Evolutionary conservation across 257 asterid genomes (phyloP), one percentile per base, ranked within the genome.

Genomic region (Coffea canephora): DNA sequence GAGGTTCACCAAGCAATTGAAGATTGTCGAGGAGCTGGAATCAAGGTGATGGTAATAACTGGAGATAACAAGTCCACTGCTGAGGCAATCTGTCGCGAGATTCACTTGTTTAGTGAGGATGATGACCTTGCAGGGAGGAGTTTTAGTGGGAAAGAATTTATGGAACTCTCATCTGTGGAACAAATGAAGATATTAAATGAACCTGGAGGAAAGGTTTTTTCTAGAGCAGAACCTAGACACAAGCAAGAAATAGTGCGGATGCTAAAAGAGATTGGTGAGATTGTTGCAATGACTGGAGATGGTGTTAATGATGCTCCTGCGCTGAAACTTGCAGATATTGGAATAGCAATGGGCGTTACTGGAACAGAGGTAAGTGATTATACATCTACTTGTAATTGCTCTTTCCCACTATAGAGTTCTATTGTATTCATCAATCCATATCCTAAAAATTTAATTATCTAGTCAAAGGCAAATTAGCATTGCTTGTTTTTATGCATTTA

Each of bases 271-370:
- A 87, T 87, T 89, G 97, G 93, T 5, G 98, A 93, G 84, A 78
- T 95, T 55, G 98, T 95, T 84, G 98, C 98, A 16, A 95, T 95
- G 98, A 95, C 98, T 50, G 98, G 98, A 46, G 98, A 95, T 81
- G 98, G 98, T 23, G 97, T 95, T 54, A 95, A 93, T 81, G 98
- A 95, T 88, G 98, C 98, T 65, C 98, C 98, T 59, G 98, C 98
- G 4, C 80, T 95, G 19, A 95, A 93, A 87, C 94, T 91, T 48
- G 98, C 98, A 72, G 97, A 93, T 83, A 90, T 95, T 80, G 98
- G 98, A 62, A 93, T 94, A 66, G 96, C 98, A 46, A 95, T 95
- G 98, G 98, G 98, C 57, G 88, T 95, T 54, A 81, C 98, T 31
- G 98, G 98, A 67, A 91, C 98, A 45, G 98, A 95, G 98, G 98